phyloP scores from a whole-genome alignment of 768 basidiomycete genomes.

The Agaricus blazei region DNA sequence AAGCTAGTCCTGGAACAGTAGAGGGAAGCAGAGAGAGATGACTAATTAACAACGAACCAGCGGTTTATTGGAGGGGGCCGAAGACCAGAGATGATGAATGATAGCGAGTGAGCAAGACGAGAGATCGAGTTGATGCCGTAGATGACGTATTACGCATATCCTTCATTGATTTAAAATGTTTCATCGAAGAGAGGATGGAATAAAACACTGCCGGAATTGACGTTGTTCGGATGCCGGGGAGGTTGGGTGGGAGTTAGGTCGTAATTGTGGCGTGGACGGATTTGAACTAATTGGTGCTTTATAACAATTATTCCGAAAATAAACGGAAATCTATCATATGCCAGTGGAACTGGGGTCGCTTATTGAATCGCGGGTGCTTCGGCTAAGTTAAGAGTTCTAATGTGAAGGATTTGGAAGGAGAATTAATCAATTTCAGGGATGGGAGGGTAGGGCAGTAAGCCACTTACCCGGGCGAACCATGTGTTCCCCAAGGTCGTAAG shows the following conservation, averaged over 20 bases:
- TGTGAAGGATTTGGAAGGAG: not conserved
- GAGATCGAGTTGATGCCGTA: not conserved
- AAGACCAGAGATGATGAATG: not conserved
- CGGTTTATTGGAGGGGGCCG: not conserved
- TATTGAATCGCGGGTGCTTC: not conserved
- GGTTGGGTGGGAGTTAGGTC: not conserved
- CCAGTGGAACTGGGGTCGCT: not conserved
- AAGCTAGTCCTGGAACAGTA: not conserved
- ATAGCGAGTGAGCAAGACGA: not conserved
- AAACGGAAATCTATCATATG: not conserved
- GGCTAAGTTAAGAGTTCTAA: conserved; percentile 7
- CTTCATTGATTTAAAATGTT: no score
- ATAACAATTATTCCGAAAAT: not conserved
- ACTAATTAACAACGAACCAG: not conserved
- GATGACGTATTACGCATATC: no score
- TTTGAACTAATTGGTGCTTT: no score
- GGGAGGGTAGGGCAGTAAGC: not conserved
- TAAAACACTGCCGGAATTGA: no score
- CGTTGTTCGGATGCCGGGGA: not conserved
- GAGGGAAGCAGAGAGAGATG: not conserved
- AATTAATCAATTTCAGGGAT: not conserved
- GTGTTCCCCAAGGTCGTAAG: conserved; percentile 2
- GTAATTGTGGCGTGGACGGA: not conserved
- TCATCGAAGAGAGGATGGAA: no score
- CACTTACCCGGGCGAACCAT: conserved; percentile 9